A percentile compares a stretch with the other conserved stretches of the same genome.
Conservation (phyloP, 1,139 yeast species). For the Geotrichum phurueaensis region DNA sequence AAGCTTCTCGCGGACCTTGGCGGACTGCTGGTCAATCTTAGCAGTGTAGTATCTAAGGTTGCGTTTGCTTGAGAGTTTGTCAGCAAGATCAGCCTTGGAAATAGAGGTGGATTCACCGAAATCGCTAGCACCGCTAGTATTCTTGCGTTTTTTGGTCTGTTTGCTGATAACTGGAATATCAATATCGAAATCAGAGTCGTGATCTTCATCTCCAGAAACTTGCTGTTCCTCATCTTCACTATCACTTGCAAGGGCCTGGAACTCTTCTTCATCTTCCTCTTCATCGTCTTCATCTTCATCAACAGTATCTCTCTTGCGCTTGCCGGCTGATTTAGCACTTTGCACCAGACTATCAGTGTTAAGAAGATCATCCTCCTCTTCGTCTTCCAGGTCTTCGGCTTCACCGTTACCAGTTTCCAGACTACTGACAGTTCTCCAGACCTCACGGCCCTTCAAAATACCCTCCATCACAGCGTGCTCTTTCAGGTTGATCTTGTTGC, state of each 20-base stretch:
- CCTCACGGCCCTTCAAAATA: slow-evolving; percentile 70
- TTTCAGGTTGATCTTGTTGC: slow-evolving; percentile 61
- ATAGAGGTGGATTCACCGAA: slow-evolving; percentile 54
- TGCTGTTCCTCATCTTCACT: slow-evolving; percentile 19
- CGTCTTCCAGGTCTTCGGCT: slow-evolving; percentile 17
- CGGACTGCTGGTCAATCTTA: slow-evolving; percentile 70
- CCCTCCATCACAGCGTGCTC: slow-evolving; percentile 87
- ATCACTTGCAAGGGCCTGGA: slow-evolving; percentile 11
- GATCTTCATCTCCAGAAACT: slow-evolving; percentile 24
- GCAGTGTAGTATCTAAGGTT: slow-evolving; percentile 93
- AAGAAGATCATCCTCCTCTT: slow-evolving; percentile 19
- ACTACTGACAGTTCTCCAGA: slow-evolving; percentile 55
- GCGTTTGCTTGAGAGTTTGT: slow-evolving; percentile 73
- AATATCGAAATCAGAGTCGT: slow-evolving; percentile 42
- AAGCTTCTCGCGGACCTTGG: slow-evolving; percentile 46
- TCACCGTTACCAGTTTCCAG: slow-evolving; percentile 22
- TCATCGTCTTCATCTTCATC: slow-evolving; percentile 24
- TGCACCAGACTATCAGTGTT: slow-evolving; percentile 16
- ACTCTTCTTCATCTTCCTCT: slow-evolving; percentile 26
- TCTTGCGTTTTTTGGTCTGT: slow-evolving; percentile 17
- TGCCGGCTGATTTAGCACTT: slow-evolving; percentile 16
- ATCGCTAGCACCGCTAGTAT: slow-evolving; percentile 40
- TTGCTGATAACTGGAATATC: slow-evolving; percentile 42
- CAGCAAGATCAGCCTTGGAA: slow-evolving; percentile 80
- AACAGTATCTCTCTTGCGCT: slow-evolving; percentile 18